Percentiles rank a stretch among this genome's conserved stretches.
Evolutionary conservation across 495 filamentous ascomycete species (phyloP).

Genomic region (Glutinoglossum americanum): DNA sequence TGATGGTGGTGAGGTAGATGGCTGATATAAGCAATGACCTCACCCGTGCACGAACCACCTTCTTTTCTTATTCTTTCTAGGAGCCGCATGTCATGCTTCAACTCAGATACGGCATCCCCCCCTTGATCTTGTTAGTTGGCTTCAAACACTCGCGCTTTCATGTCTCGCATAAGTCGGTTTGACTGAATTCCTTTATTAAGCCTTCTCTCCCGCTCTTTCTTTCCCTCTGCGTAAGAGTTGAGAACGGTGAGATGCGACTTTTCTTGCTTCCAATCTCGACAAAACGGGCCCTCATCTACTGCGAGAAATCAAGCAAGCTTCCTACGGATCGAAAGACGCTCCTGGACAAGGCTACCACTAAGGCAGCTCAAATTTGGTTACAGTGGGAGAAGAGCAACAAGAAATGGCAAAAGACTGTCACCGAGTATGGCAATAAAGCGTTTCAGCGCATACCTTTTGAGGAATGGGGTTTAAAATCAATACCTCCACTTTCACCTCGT

Average conservation of each 20-base stretch:
- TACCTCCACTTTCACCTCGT: constrained; percentile 51
- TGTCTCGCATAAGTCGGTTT: neutral
- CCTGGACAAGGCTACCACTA: constrained; percentile 40
- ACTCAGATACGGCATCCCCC: neutral
- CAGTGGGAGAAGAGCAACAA: constrained; percentile 65
- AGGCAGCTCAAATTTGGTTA: constrained; percentile 55
- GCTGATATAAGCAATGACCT: constrained; percentile 1
- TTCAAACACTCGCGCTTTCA: neutral
- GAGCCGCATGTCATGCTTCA: neutral
- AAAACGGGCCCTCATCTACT: constrained; percentile 77
- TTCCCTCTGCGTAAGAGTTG: neutral
- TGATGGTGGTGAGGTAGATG: neutral
- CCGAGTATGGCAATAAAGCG: constrained; percentile 64
- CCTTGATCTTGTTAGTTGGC: neutral
- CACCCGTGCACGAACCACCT: neutral
- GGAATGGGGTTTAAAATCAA: constrained; percentile 93
- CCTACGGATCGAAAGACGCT: constrained; percentile 26
- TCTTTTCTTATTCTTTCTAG: neutral
- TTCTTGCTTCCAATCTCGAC: constrained; percentile 92
- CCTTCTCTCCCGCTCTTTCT: neutral
- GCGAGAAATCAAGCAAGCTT: constrained; percentile 41
- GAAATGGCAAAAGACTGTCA: constrained; percentile 73
- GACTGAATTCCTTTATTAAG: neutral
- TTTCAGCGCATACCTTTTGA: constrained; percentile 79
- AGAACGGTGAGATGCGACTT: constrained; percentile 48